Evolutionary conservation across 495 filamentous ascomycete genomes (phyloP), one percentile per base, ranked within the genome.

Genomic region (Glonium stellatum): DNA sequence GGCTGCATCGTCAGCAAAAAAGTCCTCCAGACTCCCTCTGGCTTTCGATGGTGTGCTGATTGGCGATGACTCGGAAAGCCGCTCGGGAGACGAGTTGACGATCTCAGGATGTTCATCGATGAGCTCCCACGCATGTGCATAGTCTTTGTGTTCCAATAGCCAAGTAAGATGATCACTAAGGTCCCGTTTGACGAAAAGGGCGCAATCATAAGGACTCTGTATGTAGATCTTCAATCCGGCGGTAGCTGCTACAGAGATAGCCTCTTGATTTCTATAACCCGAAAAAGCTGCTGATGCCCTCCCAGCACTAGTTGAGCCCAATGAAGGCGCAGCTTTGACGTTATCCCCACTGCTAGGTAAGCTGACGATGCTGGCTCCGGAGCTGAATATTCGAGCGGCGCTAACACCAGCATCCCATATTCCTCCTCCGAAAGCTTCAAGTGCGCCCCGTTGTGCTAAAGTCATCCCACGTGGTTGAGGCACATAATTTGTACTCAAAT

Each of bases 201-300:
- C 82, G 63, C 91, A 95, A 73, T 98, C 93, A 64, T 93, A 98
- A 0, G 95, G 95, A 66, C 91, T 97, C 54, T 95, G 90, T 34
- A 98, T 87, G 69, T 96, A 96, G 25, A 98, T 89, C 65, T 97
- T 97, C 61, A 91, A 80, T 0, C 93, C 92, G 6, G 84, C 80
- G 15, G 83, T 83, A 27, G 67, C 63, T 11, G 68, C 66, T 36
- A 71, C 67, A 4, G 69, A 68, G 57, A 72, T 69, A 19, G 67
- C 59, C 27, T 71, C 66, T 5, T 68, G 48, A 25, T 54, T 23
- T 56, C 59, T 36, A 48, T 61, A 69, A 11, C 58, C 59, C 8
- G 60, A 46, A 4, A 53, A 15, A 12, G 57, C 46, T 12, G 55
- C 18, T 1, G 69, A 58, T 18, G 58, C 57, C 18, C 72, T 71